phyloP scores from a whole-genome alignment of 306 rosid genomes.

The Quillaja saponaria region DNA sequence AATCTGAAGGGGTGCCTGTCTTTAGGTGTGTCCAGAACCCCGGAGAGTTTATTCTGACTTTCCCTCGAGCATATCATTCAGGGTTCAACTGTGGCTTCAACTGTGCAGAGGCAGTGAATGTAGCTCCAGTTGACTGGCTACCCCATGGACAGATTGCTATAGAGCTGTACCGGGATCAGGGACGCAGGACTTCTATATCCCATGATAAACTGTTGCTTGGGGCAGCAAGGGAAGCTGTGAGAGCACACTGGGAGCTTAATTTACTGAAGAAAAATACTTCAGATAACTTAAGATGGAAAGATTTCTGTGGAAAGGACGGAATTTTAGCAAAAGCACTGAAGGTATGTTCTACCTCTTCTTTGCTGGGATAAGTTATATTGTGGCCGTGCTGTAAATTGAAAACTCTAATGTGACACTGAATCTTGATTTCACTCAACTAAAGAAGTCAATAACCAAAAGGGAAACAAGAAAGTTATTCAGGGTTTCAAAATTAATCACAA shows the following conservation, averaged over 20 bases:
- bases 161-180: conserved; percentile 78
- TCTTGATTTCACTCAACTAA: not conserved
- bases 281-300: conserved; percentile 81
- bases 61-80: conserved; percentile 98
- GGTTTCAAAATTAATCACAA: no score
- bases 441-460: not conserved
- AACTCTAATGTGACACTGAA: conserved; percentile 4
- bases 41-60: conserved; percentile 95
- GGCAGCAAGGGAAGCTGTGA: conserved; percentile 96
- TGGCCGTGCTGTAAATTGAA: conserved; percentile 7
- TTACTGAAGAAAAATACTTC: conserved; percentile 72
- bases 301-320: conserved; percentile 87
- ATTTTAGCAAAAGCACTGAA: conserved; percentile 73
- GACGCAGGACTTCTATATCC: conserved; percentile 93
- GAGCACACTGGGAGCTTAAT: conserved; percentile 96
- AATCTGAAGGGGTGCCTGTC: conserved; percentile 92
- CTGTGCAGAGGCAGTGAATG: conserved; percentile 99
- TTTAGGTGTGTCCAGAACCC: conserved; percentile 93
- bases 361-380: not conserved
- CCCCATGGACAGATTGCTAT: conserved; percentile 95
- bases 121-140: conserved; percentile 98
- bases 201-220: conserved; percentile 96
- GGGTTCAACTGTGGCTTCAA: conserved; percentile 99
- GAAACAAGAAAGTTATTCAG: not conserved
- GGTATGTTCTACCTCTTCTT: conserved; percentile 50